Percentiles rank a stretch among this genome's conserved stretches.
Evolutionary conservation across 1,284 basidiomycete species (phyloP).

Genomic region (Moesziomyces sp.): DNA sequence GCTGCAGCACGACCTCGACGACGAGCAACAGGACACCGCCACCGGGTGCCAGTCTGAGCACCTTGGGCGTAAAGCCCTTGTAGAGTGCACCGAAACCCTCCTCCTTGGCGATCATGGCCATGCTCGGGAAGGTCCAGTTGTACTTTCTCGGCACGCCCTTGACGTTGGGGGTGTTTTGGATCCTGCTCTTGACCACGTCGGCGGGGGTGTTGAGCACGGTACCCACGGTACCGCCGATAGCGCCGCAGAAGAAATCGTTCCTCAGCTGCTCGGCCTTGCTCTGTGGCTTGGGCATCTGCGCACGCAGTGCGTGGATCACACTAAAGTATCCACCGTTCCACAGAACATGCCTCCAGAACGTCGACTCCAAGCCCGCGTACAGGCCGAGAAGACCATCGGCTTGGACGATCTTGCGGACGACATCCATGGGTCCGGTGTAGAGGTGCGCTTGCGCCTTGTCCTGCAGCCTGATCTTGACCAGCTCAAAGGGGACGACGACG

Average conservation of each 20-base stretch:
- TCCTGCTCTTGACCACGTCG: conserved; percentile 94
- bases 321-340: conserved; percentile 75
- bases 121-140: conserved; percentile 80
- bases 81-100: conserved; percentile 91
- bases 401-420: conserved; percentile 87
- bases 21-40: conserved; percentile 88
- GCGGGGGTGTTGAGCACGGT: conserved; percentile 81
- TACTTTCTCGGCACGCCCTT: conserved; percentile 75
- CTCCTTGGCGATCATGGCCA: conserved; percentile 84
- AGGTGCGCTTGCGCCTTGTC: conserved; percentile 83
- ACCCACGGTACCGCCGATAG: conserved; percentile 90
- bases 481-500: conserved; percentile 96
- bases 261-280: conserved; percentile 76
- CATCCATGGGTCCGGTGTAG: conserved; percentile 93
- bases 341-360: conserved; percentile 58
- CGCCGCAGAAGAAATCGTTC: conserved; percentile 92
- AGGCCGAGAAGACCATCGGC: conserved; percentile 88
- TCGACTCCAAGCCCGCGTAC: conserved; percentile 71
- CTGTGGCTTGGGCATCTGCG: conserved; percentile 81
- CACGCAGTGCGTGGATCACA: conserved; percentile 84
- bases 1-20: conserved; percentile 59
- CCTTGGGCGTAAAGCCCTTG: conserved; percentile 81
- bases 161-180: conserved; percentile 76
- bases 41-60: conserved; percentile 85
- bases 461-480: conserved; percentile 91